Conservation (phyloP, 306 rosid species). For the Medicago ruthenica region DNA sequence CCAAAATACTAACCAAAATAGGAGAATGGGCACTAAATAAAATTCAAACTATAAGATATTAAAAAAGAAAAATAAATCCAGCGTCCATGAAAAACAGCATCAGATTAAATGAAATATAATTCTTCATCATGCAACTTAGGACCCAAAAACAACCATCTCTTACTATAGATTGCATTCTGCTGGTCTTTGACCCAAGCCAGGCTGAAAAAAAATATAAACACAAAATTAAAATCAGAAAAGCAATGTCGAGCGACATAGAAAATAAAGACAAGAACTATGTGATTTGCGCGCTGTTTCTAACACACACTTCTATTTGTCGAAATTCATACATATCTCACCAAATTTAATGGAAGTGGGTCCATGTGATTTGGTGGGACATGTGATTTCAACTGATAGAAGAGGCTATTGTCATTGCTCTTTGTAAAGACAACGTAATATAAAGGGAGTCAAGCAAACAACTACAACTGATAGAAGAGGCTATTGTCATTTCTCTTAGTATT, state of each 20-base stretch:
- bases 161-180: conserved; percentile 88
- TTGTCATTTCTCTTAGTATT: neutral
- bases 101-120: conserved; percentile 16
- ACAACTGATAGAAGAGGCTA: too few relatives aligned
- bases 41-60: conserved; percentile 34
- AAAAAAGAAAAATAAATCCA: conserved; percentile 33
- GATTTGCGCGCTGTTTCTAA: neutral
- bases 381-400: neutral
- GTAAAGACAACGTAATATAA: neutral
- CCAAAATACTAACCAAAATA: conserved; percentile 19
- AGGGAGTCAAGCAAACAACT: neutral
- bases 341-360: neutral
- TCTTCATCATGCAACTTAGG: conserved; percentile 28
- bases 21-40: conserved; percentile 35
- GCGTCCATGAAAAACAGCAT: conserved; percentile 35
- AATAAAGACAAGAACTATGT: neutral
- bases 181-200: conserved; percentile 43
- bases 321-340: neutral
- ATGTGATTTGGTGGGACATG: neutral
- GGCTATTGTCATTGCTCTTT: neutral
- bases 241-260: too few relatives aligned
- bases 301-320: neutral
- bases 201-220: neutral
- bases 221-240: conserved; percentile 2
- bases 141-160: conserved; percentile 26